Conservation (phyloP, 2,329 filamentous ascomycete species). For the Aureobasidium subglaciale region DNA sequence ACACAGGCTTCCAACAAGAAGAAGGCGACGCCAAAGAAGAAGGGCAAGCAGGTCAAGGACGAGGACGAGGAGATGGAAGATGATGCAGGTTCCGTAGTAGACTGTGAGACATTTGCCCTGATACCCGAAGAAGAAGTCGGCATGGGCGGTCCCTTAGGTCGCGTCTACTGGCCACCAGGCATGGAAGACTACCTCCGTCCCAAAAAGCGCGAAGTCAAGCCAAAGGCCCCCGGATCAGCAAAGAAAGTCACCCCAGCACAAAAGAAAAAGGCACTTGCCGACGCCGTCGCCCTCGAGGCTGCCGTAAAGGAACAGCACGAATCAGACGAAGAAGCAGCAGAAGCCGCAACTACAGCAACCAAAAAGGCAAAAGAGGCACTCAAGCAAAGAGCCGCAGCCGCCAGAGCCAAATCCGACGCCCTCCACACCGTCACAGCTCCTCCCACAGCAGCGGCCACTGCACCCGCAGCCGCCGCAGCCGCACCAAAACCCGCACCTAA, state of each 20-base stretch:
- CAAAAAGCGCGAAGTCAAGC: slow-evolving; percentile 62
- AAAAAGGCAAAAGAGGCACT: slow-evolving; percentile 33
- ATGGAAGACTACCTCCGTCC: slow-evolving; percentile 88
- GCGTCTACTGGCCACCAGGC: slow-evolving; percentile 85
- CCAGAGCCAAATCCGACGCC: slow-evolving; percentile 19
- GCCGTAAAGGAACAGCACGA: slow-evolving; percentile 22
- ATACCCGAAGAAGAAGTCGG: slow-evolving; percentile 63
- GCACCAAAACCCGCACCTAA: slow-evolving; percentile 18
- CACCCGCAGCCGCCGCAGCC: slow-evolving; percentile 23
- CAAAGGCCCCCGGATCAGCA: slow-evolving; percentile 39
- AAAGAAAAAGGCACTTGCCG: slow-evolving; percentile 23
- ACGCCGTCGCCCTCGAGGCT: slow-evolving; percentile 7
- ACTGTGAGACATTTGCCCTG: slow-evolving; percentile 32
- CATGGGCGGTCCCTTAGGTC: slow-evolving; percentile 75
- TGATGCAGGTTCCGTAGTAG: slow-evolving; percentile 31
- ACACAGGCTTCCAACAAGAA: slow-evolving; percentile 30
- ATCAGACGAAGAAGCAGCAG: slow-evolving; percentile 26
- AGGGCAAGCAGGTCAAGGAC: slow-evolving; percentile 29
- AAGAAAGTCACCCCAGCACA: slow-evolving; percentile 19
- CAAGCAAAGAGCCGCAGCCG: slow-evolving; percentile 16
- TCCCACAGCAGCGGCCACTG: slow-evolving; percentile 25
- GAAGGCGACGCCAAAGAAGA: slow-evolving; percentile 40
- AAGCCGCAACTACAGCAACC: slow-evolving; percentile 32
- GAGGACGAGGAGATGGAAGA: slow-evolving; percentile 33
- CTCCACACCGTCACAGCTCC: slow-evolving; percentile 16